Base-by-base conservation (phyloP, 2,329 filamentous ascomycete genomes). In the Tolypocladium ovalisporum region DNA sequence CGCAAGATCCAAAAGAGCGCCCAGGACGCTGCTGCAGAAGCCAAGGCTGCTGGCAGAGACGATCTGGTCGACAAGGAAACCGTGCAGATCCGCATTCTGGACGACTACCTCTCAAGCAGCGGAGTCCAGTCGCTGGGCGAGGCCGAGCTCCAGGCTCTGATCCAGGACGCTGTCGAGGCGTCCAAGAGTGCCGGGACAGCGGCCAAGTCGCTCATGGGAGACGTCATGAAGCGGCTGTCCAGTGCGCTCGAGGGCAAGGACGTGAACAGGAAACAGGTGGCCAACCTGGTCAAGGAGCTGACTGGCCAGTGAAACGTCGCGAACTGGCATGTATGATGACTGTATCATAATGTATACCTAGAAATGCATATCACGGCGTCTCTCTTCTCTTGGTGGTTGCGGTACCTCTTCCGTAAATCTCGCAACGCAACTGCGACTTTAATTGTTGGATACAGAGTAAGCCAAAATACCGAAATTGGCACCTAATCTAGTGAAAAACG, bases 11-110 rank as follows among this genome's bases (percentile, higher is more conserved):
- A 81, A 27, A 79, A 80, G 49, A 75, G 79, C 2, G 77, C 79
- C 4, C 73, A 79, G 54, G 80, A 85, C 22, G 83, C 88, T 1
- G 77, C 77, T 19, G 75, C 76, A 39, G 86, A 91, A 67, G 89
- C 89, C 69, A 75, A 77, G 57, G 72, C 71, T 1, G 87, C 84
- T 1, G 82, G 82, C 4, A 78, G 89, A 42, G 73, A 80, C 29
- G 89, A 93, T 68, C 72, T 93, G 39, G 86, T 81, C 0, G 81
- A 84, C 57, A 88, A 88, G 73, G 88, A 93, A 74, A 75, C 83
- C 60, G 75, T 73, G 13, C 87, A 92, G 72, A 73, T 87, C 54
- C 72, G 72, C 36, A 78, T 93, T 2, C 67, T 91, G 64, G 77
- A 86, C 42, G 84, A 84, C 64, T 90, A 90, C 70, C 75, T 82